A percentile compares a stretch with the other conserved stretches of the same genome.
These are phyloP conservation scores for Brassica carinata DNA, from an alignment of 345 rosid species.

Conservation along the genomic window DNA sequence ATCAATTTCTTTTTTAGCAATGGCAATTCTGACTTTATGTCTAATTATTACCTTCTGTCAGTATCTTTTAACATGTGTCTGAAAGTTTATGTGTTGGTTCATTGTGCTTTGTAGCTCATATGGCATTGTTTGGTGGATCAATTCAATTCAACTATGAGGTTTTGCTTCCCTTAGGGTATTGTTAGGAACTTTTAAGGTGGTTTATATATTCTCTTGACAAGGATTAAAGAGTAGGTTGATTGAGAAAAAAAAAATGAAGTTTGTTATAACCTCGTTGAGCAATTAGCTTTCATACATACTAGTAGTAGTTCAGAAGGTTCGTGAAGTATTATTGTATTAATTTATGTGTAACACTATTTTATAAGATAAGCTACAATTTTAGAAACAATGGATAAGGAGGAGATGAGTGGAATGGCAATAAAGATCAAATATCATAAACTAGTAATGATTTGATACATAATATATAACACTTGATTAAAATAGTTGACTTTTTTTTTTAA, in stretches of 20 bases:
- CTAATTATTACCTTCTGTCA: neutral
- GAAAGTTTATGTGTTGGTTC: neutral
- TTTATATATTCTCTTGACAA: neutral
- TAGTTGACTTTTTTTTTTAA: neutral
- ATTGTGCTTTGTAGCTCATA: neutral
- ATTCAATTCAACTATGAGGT: neutral
- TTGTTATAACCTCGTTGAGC: neutral
- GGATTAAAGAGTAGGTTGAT: too few relatives aligned
- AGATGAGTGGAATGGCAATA: too few relatives aligned
- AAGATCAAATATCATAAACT: too few relatives aligned
- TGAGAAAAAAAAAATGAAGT: too few relatives aligned
- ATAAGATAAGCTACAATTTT: too few relatives aligned
- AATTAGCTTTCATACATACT: neutral
- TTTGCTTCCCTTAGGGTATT: neutral
- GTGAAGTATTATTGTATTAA: constrained; percentile 6
- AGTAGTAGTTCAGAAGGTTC: neutral
- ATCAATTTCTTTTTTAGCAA: neutral
- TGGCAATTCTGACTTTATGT: neutral
- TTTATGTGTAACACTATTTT: too few relatives aligned
- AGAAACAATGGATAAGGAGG: too few relatives aligned
- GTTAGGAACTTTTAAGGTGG: neutral
- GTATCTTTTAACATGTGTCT: neutral
- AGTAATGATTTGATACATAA: too few relatives aligned
- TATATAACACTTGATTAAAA: neutral
- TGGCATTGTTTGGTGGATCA: neutral